Evolutionary conservation across 1,284 basidiomycete species (phyloP), one percentile per base, ranked within the genome.

Genomic region (Cryptococcus maquisensis): DNA sequence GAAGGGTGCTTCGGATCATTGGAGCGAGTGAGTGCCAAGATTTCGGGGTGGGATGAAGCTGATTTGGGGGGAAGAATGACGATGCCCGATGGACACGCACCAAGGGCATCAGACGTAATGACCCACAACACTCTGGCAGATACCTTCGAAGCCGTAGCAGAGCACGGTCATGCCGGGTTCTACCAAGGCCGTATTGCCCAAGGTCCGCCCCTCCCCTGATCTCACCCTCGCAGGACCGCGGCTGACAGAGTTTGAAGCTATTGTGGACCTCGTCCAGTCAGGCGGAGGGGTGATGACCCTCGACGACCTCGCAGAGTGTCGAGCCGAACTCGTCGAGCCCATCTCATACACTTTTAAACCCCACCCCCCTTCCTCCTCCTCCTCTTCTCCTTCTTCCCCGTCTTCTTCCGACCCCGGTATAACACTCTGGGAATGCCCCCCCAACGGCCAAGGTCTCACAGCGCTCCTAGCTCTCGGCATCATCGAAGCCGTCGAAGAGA

Each of bases 381-480:
- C 89, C 59, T 86, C 90, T 12, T 88, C 88, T 0, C n/a, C n/a
- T n/a, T 68, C 75, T 47, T 54, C 69, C n/a, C 87, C 89, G n/a
- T 37, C 18, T n/a, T 49, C 15, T 49, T 20, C 10, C 32, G 37
- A 49, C 24, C 26, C 43, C 23, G 28, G 21, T 13, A 18, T 49
- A 20, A 48, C 57, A 40, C 47, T 24, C 13, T 45, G 12, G 6
- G 23, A 91, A 85, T 95, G 91, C 66, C 92, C 92, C 6, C 92
- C 92, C 0, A 96, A 95, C 70, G 92, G 94, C 15, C 93, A 97
- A 83, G 94, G 89, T 75, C 82, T 98, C n/a, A 92, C 91, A 1
- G 90, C 94, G 0, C 81, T 98, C 10, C 79, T 98, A 45, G 91
- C 93, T 4, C 81, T 98, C 8, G 95, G 94, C 1, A 91, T 98